Evolutionary conservation across 192 early-diverging fungal genomes (phyloP).

Genomic region (Geosiphon pyriformis): DNA sequence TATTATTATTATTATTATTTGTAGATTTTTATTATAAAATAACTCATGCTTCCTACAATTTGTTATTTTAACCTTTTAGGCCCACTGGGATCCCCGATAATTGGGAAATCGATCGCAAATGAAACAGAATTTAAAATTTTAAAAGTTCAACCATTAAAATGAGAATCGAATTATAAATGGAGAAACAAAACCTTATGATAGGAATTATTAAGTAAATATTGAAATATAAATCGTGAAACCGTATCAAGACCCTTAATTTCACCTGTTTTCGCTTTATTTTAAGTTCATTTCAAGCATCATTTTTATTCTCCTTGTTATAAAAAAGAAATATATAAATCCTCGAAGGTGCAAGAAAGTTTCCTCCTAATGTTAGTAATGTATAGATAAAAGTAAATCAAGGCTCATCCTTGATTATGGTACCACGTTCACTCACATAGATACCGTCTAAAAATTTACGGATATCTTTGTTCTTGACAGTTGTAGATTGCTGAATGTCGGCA

Average conservation of each 20-base stretch:
- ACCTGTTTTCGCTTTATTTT: background rate
- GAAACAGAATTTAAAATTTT: too few relatives aligned
- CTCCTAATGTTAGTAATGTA: background rate
- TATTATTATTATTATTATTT: too few relatives aligned
- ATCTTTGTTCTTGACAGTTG: conserved; percentile 97
- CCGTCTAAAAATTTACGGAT: conserved; percentile 99
- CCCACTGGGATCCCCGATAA: too few relatives aligned
- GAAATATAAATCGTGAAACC: background rate
- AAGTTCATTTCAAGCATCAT: background rate
- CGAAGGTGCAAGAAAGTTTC: background rate
- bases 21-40: too few relatives aligned
- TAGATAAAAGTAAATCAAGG: background rate
- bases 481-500: conserved; percentile 93
- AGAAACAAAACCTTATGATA: background rate
- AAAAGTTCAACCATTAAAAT: too few relatives aligned
- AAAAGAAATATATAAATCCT: background rate
- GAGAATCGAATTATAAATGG: background rate
- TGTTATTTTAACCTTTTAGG: too few relatives aligned
- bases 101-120: too few relatives aligned
- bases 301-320: too few relatives aligned
- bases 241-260: background rate
- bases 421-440: conserved; percentile 93
- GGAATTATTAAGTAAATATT: background rate
- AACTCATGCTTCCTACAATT: too few relatives aligned
- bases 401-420: conserved; percentile 10